These are phyloP conservation scores for Pinus tabuliformis DNA, from an alignment of 75 land plant genomes.

Conservation along the genomic window DNA sequence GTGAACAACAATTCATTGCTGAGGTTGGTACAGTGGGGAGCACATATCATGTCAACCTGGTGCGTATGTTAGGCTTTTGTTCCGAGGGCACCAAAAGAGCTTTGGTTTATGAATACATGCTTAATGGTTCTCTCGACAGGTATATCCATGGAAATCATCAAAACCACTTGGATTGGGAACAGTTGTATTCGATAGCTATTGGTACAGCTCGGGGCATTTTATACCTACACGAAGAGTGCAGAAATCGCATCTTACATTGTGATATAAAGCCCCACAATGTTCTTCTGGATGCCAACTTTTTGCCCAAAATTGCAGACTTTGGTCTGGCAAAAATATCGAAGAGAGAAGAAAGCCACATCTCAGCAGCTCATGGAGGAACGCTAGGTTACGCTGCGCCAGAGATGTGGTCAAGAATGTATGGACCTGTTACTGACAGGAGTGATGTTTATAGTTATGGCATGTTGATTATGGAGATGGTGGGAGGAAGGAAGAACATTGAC, in stretches of 20 bases:
- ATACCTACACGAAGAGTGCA: background rate
- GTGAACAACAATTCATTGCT: slow-evolving; percentile 19
- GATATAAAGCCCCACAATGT: background rate
- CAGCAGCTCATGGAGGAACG: background rate
- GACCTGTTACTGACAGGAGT: background rate
- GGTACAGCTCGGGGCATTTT: background rate
- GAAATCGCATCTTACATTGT: background rate
- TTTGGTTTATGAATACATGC: slow-evolving; percentile 27
- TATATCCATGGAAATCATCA: slow-evolving; percentile 3
- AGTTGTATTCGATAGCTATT: background rate
- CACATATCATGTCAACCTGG: slow-evolving; percentile 24
- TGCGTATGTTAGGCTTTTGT: slow-evolving; percentile 15
- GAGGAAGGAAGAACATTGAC: background rate
- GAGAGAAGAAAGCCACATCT: background rate
- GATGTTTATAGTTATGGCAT: background rate
- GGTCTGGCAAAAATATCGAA: background rate
- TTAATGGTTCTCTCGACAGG: slow-evolving; percentile 13
- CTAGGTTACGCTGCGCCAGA: background rate
- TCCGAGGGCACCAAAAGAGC: slow-evolving; percentile 8
- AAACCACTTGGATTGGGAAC: background rate
- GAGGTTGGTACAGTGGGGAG: slow-evolving; percentile 17
- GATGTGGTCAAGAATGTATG: background rate
- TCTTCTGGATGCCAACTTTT: background rate
- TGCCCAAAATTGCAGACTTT: background rate
- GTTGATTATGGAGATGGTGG: background rate